phyloP scores from a whole-genome alignment of 306 rosid species.

The Abrus precatorius region DNA sequence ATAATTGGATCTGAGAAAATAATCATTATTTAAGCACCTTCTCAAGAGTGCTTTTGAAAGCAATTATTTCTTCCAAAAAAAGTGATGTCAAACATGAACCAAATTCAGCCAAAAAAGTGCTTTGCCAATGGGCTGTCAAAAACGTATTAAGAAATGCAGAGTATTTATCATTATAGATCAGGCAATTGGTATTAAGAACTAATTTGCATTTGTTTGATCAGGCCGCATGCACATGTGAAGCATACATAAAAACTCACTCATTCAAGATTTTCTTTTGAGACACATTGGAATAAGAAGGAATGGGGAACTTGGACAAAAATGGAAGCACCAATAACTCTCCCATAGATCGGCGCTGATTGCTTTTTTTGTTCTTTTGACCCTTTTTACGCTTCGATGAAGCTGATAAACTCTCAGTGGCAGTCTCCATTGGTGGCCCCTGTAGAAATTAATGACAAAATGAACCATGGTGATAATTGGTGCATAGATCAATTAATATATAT shows the following conservation, averaged over 20 bases:
- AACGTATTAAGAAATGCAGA: conserved; percentile 20
- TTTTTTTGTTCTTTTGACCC: conserved; percentile 73
- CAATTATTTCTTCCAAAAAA: neutral
- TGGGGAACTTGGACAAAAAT: conserved; percentile 81
- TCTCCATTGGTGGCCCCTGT: conserved; percentile 77
- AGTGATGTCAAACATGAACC: neutral
- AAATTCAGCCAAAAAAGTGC: conserved; percentile 27
- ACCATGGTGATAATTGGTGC: conserved; percentile 31
- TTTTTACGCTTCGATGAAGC: conserved; percentile 82
- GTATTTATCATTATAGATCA: conserved; percentile 17
- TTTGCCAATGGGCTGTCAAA: conserved; percentile 28
- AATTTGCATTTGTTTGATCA: conserved; percentile 30
- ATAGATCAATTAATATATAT: conserved; percentile 39
- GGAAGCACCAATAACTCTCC: conserved; percentile 96
- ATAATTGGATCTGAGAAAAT: neutral
- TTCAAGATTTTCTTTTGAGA: conserved; percentile 60
- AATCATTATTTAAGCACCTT: neutral
- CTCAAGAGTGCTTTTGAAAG: neutral
- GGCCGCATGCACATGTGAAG: conserved; percentile 33
- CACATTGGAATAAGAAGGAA: conserved; percentile 71
- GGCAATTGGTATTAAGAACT: conserved; percentile 15
- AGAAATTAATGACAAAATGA: conserved; percentile 48
- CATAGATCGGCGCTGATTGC: conserved; percentile 62
- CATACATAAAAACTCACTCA: conserved; percentile 68
- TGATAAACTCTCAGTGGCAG: conserved; percentile 53